phyloP scores from a whole-genome alignment of 1,284 basidiomycete species.

The Rugosomyces carneus region DNA sequence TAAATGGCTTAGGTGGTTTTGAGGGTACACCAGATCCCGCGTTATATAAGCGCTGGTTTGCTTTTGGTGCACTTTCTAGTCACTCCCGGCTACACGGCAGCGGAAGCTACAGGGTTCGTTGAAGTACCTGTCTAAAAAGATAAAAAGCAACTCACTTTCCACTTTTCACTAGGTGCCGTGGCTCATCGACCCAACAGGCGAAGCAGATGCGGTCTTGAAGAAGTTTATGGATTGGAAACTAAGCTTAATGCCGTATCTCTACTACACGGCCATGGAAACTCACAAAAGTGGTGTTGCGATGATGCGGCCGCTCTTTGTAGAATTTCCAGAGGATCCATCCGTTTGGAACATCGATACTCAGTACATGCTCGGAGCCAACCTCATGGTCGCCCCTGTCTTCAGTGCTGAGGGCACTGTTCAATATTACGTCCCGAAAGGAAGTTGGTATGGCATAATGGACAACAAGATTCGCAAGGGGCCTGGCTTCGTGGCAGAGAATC shows the following conservation, averaged over 20 bases:
- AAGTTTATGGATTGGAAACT: no score
- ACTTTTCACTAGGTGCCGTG: no score
- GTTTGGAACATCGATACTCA: constrained; percentile 46
- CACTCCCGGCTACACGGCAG: constrained; percentile 56
- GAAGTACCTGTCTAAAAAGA: no score
- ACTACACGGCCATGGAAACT: constrained; percentile 43
- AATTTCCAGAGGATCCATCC: constrained; percentile 49
- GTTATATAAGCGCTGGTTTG: constrained; percentile 57
- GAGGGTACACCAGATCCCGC: constrained; percentile 49
- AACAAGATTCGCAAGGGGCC: constrained; percentile 26
- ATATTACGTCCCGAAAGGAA: constrained; percentile 50
- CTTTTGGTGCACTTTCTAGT: constrained; percentile 46
- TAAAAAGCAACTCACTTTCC: no score
- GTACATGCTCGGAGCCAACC: constrained; percentile 50
- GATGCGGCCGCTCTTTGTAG: constrained; percentile 54
- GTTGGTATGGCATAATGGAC: constrained; percentile 44
- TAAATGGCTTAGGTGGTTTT: constrained; percentile 22
- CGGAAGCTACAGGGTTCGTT: constrained; percentile 53
- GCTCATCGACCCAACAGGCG: no score
- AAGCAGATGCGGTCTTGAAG: no score
- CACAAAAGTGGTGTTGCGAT: constrained; percentile 46
- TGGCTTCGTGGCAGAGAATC: constrained; percentile 34
- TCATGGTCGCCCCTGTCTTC: constrained; percentile 56
- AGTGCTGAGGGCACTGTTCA: constrained; percentile 40
- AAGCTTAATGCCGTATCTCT: constrained; percentile 57